Conservation (phyloP, 306 rosid species). For the Alnus rubra region DNA sequence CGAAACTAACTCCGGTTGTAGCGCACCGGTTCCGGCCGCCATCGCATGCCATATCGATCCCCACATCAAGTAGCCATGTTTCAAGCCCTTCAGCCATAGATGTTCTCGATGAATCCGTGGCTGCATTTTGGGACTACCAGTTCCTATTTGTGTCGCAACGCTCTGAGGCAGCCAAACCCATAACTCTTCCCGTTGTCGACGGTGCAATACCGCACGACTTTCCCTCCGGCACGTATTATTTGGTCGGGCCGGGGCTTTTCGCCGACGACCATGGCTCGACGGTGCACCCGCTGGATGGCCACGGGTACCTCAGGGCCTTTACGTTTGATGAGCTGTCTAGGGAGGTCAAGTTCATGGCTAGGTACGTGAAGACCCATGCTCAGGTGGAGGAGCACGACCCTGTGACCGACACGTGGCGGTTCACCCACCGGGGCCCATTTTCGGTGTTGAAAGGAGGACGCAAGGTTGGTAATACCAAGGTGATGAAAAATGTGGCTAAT, state of each 20-base stretch:
- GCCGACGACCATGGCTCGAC: constrained; percentile 87
- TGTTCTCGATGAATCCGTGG: constrained; percentile 45
- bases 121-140: constrained; percentile 86
- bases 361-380: constrained; percentile 80
- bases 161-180: constrained; percentile 48
- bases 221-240: constrained; percentile 78
- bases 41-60: constrained; percentile 44
- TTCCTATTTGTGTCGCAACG: constrained; percentile 79
- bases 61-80: constrained; percentile 29
- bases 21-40: constrained; percentile 13
- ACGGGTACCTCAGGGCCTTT: constrained; percentile 82
- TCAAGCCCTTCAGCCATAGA: constrained; percentile 28
- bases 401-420: constrained; percentile 56
- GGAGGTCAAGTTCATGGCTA: constrained; percentile 71
- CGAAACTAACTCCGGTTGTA: constrained; percentile 28
- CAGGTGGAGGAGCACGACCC: constrained; percentile 77
- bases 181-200: constrained; percentile 38
- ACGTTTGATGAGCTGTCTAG: constrained; percentile 34
- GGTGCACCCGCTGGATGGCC: constrained; percentile 90
- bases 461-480: constrained; percentile 87
- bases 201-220: constrained; percentile 67
- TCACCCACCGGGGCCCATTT: constrained; percentile 84
- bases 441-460: constrained; percentile 83
- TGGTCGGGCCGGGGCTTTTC: constrained; percentile 81
- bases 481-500: constrained; percentile 96